Percentiles rank a stretch among this genome's conserved stretches.
phyloP scores from a whole-genome alignment of 495 filamentous ascomycete species.

The Aspergillus hancockii region DNA sequence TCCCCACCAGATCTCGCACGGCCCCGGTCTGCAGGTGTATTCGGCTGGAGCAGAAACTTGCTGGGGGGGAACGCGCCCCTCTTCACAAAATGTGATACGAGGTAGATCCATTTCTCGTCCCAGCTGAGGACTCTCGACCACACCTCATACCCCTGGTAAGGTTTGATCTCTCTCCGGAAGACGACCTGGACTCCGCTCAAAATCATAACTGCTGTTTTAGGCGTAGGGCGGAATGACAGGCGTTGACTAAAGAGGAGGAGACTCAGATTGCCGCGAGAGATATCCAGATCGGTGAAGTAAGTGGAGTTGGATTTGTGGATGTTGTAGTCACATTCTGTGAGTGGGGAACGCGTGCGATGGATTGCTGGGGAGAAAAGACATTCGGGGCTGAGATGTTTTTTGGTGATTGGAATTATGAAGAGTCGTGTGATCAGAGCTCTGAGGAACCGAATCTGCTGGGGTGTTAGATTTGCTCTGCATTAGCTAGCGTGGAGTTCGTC shows the following conservation, averaged over 20 bases:
- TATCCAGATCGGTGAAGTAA: conserved; percentile 80
- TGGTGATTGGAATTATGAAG: conserved; percentile 1
- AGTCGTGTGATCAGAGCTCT: conserved; percentile 9
- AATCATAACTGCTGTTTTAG: conserved; percentile 52
- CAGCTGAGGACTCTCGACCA: conserved; percentile 68
- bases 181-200: conserved; percentile 66
- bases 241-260: conserved; percentile 49
- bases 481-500: background rate
- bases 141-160: conserved; percentile 70
- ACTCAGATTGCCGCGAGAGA: conserved; percentile 62
- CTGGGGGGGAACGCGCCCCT: conserved; percentile 29
- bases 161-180: conserved; percentile 70
- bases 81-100: conserved; percentile 64
- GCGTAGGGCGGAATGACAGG: conserved; percentile 34
- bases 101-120: conserved; percentile 73
- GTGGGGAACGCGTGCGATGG: conserved; percentile 36
- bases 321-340: conserved; percentile 79
- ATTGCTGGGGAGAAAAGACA: conserved; percentile 50
- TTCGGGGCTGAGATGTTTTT: background rate
- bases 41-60: conserved; percentile 2
- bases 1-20: background rate
- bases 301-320: conserved; percentile 83
- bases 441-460: conserved; percentile 7
- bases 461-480: background rate
- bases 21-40: background rate